Evolutionary conservation across 768 basidiomycete genomes (phyloP).

Genomic region (Nevesoporus exiguus): DNA sequence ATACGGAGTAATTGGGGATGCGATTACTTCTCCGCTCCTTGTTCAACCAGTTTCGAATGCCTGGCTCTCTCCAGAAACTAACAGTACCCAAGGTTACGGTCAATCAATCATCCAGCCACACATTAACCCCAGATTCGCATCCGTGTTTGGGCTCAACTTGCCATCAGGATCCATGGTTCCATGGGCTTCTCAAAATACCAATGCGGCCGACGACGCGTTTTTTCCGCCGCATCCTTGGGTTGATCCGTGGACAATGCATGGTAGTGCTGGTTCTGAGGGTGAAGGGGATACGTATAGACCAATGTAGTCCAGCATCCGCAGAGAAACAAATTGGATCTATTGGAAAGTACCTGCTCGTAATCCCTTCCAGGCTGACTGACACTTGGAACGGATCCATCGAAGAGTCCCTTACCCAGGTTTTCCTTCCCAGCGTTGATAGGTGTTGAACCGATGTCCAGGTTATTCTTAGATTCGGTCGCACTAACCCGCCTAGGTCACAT

Average conservation of each 20-base stretch:
- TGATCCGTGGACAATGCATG: constrained; percentile 40
- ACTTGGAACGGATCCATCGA: not conserved
- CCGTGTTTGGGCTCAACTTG: constrained; percentile 53
- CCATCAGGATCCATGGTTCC: constrained; percentile 22
- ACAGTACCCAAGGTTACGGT: constrained; percentile 12
- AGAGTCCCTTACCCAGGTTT: not conserved
- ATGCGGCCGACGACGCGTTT: constrained; percentile 7
- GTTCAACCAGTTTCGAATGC: constrained; percentile 10
- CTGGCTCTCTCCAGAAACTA: constrained; percentile 18
- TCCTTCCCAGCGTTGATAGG: not conserved
- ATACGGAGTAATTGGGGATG: constrained; percentile 39
- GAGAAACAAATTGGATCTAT: constrained; percentile 13
- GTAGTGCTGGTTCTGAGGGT: constrained; percentile 21
- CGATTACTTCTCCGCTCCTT: constrained; percentile 12
- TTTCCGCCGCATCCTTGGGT: constrained; percentile 27
- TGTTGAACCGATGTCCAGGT: not conserved
- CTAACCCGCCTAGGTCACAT: not conserved
- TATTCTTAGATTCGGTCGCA: not conserved
- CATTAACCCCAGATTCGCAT: constrained; percentile 79
- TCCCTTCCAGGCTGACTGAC: not conserved
- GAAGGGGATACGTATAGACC: constrained; percentile 27
- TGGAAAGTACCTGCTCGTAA: constrained; percentile 12
- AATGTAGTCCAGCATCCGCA: constrained; percentile 21
- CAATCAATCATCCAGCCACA: constrained; percentile 64
- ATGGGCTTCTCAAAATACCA: constrained; percentile 15